Evolutionary conservation across 345 rosid species (phyloP).

Genomic region (Cochlearia excelsa): DNA sequence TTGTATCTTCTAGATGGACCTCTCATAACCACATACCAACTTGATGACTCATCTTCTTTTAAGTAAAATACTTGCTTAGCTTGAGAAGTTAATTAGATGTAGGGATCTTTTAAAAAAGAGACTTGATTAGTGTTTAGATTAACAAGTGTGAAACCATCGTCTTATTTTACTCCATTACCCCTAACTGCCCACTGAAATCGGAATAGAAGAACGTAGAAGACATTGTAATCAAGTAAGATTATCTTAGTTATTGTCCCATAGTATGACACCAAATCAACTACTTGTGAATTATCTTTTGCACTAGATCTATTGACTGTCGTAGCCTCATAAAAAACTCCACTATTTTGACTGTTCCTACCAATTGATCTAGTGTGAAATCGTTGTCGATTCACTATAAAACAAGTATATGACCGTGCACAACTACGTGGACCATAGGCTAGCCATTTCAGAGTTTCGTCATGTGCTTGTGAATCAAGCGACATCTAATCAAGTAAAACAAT

Average conservation of each 20-base stretch:
- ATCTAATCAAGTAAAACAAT: not conserved
- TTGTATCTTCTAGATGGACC: not conserved
- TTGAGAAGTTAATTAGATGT: not conserved
- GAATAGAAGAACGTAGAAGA: not conserved
- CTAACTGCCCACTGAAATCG: not conserved
- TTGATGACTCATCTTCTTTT: not conserved
- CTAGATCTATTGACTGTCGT: not conserved
- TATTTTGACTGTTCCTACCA: not conserved
- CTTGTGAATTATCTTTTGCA: not conserved
- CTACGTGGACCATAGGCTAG: not conserved
- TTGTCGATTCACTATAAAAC: slow-evolving; percentile 1
- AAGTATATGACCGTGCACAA: not conserved
- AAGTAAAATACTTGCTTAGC: not conserved
- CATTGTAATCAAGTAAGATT: not conserved
- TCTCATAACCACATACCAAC: not conserved
- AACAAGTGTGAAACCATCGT: slow-evolving; percentile 1
- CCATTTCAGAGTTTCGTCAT: not conserved
- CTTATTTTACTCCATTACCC: not conserved
- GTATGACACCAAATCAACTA: not conserved
- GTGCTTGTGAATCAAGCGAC: not conserved
- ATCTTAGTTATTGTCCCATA: not conserved
- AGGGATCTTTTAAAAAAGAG: not conserved
- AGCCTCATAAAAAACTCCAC: not conserved
- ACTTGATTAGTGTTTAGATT: not conserved
- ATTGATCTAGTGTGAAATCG: not conserved